A percentile compares a stretch with the other conserved stretches of the same genome.
These are phyloP conservation scores for Centella asiatica DNA, from an alignment of 129 eudicot species.

Conservation along the genomic window DNA sequence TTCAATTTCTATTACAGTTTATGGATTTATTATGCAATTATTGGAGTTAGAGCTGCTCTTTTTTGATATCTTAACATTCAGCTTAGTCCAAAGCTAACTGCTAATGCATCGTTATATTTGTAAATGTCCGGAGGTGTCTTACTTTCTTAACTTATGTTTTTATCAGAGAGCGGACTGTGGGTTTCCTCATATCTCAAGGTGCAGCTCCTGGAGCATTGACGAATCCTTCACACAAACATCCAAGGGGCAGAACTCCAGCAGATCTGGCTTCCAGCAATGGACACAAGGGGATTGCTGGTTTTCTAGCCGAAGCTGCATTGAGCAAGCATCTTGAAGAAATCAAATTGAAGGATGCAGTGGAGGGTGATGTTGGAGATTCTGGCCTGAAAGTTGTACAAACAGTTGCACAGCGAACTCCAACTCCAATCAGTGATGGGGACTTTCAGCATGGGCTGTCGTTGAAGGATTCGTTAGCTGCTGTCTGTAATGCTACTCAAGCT, in stretches of 20 bases:
- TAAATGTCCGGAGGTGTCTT: neutral
- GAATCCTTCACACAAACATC: conserved; percentile 74
- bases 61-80: neutral
- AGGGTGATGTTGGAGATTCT: conserved; percentile 30
- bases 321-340: conserved; percentile 63
- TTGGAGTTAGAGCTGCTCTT: neutral
- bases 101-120: neutral
- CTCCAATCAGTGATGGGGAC: conserved; percentile 56
- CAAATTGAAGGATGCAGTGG: conserved; percentile 42
- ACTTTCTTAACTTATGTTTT: conserved; percentile 1
- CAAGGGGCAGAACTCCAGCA: conserved; percentile 77
- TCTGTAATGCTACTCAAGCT: conserved; percentile 95
- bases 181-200: conserved; percentile 61
- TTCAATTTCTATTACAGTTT: neutral
- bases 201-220: conserved; percentile 87
- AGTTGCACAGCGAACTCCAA: conserved; percentile 57
- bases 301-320: conserved; percentile 73
- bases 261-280: conserved; percentile 89
- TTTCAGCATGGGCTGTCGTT: conserved; percentile 49
- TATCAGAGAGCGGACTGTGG: conserved; percentile 78
- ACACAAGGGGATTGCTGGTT: conserved; percentile 94
- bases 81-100: neutral
- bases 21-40: neutral
- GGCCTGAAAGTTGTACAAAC: conserved; percentile 52
- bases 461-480: conserved; percentile 89